Evolutionary conservation across 2,329 filamentous ascomycete species (phyloP), one percentile per base, ranked within the genome.

Genomic region (Aureobasidium subglaciale): DNA sequence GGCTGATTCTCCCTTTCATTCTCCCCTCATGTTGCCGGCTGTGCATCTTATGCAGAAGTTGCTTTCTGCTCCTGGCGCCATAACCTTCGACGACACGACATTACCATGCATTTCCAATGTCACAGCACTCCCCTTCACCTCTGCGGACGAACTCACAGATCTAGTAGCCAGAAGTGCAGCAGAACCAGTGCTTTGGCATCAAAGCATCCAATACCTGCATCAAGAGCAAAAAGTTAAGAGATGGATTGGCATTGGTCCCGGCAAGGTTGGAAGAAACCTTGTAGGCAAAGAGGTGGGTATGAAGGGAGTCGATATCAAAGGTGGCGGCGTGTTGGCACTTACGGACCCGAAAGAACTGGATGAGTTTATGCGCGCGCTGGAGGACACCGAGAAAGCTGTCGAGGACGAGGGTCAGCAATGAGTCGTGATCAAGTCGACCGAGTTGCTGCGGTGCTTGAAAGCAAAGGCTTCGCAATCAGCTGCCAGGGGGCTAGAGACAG

Each of bases 281-380:
- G 91, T 97, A 1, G 90, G 91, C 11, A 96, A 96, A 71, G 92
- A 96, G 72, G 91, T 96, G 3, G 91, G 90, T 9, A 91, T 93
- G 83, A 82, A 86, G 64, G 88, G 93, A 55, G 2, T 48, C 2
- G 75, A 81, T 15, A 82, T 92, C 46, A 95, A 92, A 68, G 90
- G 90, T 1, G 91, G 90, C 46, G 92, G 92, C 2, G 91, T 96
- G 0, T 96, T 91, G 90, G 90, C 87, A 4, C 88, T 96, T 54
- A 91, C 84, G 9, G 86, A 90, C 67, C 90, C 91, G 8, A 80
- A 78, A 55, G 74, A 78, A 55, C 71, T 76, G 57, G 75, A 78
- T 59, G 68, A 72, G 46, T 67, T 76, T 1, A 62, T 78, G 41
- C 67, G 63, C 57, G 75, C 73, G 18, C 61, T 78, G 41, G 75